Conservation (phyloP, 2,329 filamentous ascomycete genomes). For the Talaromyces piceae region DNA sequence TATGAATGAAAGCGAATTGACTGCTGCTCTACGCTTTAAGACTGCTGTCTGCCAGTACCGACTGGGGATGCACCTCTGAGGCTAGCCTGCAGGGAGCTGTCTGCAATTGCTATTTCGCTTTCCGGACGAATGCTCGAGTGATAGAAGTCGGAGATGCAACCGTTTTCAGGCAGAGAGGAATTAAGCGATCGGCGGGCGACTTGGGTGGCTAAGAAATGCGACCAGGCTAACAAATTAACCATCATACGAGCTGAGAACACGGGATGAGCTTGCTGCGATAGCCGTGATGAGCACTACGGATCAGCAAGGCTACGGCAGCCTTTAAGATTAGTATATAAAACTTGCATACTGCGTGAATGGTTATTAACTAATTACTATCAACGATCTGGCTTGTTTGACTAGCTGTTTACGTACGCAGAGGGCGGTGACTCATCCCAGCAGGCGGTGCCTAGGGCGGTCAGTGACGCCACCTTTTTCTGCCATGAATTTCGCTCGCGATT, state of each 20-base stretch:
- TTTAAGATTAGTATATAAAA: too few species aligned
- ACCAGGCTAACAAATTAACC: not conserved
- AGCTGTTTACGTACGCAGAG: too few species aligned
- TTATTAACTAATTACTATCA: too few species aligned
- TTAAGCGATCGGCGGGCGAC: not conserved
- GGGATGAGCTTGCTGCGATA: not conserved
- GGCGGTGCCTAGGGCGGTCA: slow-evolving; percentile 9
- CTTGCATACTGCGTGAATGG: too few species aligned
- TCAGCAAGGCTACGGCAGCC: too few species aligned
- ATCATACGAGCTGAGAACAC: not conserved
- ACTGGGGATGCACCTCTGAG: not conserved
- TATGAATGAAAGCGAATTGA: too few species aligned
- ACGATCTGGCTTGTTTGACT: too few species aligned
- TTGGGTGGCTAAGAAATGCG: not conserved
- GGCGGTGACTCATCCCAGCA: slow-evolving; percentile 6
- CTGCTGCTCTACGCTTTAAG: not conserved
- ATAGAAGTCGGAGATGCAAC: not conserved
- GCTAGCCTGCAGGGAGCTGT: not conserved
- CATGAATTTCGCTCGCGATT: not conserved
- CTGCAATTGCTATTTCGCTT: not conserved
- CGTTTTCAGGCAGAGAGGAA: not conserved
- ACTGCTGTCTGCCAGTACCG: not conserved
- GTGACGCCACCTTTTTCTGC: slow-evolving; percentile 9
- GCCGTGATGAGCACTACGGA: not conserved
- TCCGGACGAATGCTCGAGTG: not conserved